These are phyloP conservation scores for Cenchrus fungigraminus DNA, from an alignment of 176 grass and related monocot genomes.

Conservation along the genomic window DNA sequence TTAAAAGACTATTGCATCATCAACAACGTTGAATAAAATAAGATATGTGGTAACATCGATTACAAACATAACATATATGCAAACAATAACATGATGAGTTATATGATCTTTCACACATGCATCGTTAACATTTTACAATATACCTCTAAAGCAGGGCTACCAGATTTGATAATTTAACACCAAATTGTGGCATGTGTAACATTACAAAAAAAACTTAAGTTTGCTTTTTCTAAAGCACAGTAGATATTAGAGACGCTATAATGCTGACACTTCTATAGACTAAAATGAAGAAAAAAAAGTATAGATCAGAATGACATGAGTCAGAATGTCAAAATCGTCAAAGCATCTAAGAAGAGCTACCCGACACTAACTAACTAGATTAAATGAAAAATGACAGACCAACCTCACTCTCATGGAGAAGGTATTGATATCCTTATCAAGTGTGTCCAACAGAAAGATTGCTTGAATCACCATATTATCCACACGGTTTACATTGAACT, in stretches of 20 bases:
- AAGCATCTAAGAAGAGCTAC: neutral
- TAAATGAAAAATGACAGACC: neutral
- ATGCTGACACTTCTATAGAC: neutral
- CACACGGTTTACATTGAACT: slow-evolving; percentile 91
- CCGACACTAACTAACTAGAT: neutral
- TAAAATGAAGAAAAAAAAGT: neutral
- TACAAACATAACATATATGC: neutral
- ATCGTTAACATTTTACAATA: neutral
- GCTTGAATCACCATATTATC: slow-evolving; percentile 96
- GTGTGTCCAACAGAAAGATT: slow-evolving; percentile 79
- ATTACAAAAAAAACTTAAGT: neutral
- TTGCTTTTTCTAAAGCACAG: neutral
- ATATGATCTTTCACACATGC: neutral
- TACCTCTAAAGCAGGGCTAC: neutral
- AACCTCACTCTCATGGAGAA: slow-evolving; percentile 94
- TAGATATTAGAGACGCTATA: neutral
- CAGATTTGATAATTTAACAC: neutral
- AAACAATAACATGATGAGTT: neutral
- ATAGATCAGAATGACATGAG: neutral
- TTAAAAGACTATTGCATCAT: neutral
- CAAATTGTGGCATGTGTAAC: neutral
- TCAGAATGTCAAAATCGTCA: neutral
- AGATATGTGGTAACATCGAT: neutral
- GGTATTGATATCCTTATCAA: slow-evolving; percentile 87
- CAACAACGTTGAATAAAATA: neutral